A percentile compares a stretch with the other conserved stretches of the same genome.
Evolutionary conservation across 495 filamentous ascomycete species (phyloP).

Genomic region (Venustampulla echinocandica): DNA sequence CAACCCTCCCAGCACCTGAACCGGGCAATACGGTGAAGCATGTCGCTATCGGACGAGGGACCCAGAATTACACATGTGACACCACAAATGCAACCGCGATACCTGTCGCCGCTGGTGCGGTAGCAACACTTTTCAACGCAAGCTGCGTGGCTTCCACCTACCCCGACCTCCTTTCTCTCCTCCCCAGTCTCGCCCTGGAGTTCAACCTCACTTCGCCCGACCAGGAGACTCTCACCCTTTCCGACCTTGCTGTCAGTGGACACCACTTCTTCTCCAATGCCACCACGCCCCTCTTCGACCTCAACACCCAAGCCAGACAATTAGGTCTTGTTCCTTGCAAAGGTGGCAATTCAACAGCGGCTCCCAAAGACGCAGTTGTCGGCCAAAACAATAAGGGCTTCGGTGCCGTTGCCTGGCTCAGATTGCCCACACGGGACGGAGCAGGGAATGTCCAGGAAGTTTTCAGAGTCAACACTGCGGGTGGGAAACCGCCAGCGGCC

Average conservation of each 20-base stretch:
- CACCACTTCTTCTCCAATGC: slow-evolving; percentile 67
- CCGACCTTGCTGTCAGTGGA: slow-evolving; percentile 56
- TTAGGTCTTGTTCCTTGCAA: slow-evolving; percentile 54
- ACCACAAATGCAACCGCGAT: slow-evolving; percentile 42
- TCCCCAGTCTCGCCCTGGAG: slow-evolving; percentile 47
- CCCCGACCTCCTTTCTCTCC: slow-evolving; percentile 50
- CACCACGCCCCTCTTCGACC: slow-evolving; percentile 72
- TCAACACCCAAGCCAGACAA: slow-evolving; percentile 43
- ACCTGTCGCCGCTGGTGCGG: slow-evolving; percentile 62
- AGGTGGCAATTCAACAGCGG: slow-evolving; percentile 43
- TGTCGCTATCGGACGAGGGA: slow-evolving; percentile 79
- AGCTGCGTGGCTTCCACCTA: slow-evolving; percentile 65
- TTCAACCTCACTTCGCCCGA: slow-evolving; percentile 35
- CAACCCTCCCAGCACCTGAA: slow-evolving; percentile 46
- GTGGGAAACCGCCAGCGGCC: slow-evolving; percentile 65
- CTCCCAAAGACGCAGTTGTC: slow-evolving; percentile 47
- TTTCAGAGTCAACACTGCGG: slow-evolving; percentile 80
- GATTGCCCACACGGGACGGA: slow-evolving; percentile 42
- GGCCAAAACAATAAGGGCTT: slow-evolving; percentile 42
- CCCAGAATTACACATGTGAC: slow-evolving; percentile 87
- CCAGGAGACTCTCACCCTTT: slow-evolving; percentile 32
- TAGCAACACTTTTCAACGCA: slow-evolving; percentile 81
- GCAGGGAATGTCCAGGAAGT: slow-evolving; percentile 60
- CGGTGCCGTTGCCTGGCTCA: slow-evolving; percentile 69
- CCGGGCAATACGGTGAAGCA: slow-evolving; percentile 55